Conservation (phyloP, 495 filamentous ascomycete species). For the Gamarada debralockiae region DNA sequence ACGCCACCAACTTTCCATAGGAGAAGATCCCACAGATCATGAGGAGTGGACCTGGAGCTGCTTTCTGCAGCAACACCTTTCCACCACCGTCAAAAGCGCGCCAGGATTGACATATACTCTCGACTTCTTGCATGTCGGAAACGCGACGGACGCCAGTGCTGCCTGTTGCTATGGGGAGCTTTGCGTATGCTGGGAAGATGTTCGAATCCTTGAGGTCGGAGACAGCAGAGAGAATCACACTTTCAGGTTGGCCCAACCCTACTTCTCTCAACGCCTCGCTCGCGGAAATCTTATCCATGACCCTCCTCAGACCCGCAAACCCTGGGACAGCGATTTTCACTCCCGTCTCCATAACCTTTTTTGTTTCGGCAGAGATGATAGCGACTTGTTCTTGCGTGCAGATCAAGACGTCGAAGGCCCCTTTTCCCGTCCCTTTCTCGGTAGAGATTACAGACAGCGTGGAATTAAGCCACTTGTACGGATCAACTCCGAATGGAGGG, state of each 20-base stretch:
- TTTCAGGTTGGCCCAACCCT: conserved; percentile 4
- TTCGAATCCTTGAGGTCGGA: background rate
- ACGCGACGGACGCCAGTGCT: conserved; percentile 1
- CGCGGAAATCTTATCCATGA: conserved; percentile 6
- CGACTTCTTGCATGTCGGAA: background rate
- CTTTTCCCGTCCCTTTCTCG: background rate
- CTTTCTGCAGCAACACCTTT: conserved; percentile 1
- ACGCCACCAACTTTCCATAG: conserved; percentile 1
- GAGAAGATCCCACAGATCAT: conserved; percentile 10
- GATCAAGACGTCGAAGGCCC: conserved; percentile 4
- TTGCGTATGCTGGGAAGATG: conserved; percentile 4
- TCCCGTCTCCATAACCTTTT: background rate
- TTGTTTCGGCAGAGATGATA: background rate
- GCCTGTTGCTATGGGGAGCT: conserved; percentile 2
- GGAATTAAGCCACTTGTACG: conserved; percentile 3
- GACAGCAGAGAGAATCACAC: background rate
- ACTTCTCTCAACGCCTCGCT: background rate
- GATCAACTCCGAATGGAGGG: conserved; percentile 1
- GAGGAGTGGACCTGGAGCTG: background rate
- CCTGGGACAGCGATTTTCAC: conserved; percentile 3
- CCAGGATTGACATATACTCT: background rate
- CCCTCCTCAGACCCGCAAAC: background rate
- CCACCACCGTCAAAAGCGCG: background rate
- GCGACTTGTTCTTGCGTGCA: conserved; percentile 11
- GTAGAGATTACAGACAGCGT: background rate